Base-by-base conservation (phyloP, 331 rosid species). In the Malus hybrid region DNA sequence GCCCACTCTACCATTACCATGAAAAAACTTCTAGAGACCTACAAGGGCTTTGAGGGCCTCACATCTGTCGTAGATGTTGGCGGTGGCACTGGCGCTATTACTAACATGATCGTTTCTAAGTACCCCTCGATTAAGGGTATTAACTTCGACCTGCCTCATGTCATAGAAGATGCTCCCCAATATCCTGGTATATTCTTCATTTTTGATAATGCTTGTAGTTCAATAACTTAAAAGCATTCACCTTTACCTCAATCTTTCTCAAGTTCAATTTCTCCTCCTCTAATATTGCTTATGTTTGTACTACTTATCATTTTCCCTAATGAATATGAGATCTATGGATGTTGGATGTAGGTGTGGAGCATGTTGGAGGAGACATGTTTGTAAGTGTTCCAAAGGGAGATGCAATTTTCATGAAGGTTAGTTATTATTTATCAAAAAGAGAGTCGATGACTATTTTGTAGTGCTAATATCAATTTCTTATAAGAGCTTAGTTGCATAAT, bases 301-400 rank as follows among this genome's bases (percentile, higher is more conserved):
- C 56, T 50, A 15, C 0, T 50, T 15, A 50, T 15, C 56, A 50
- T 5, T 50, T 15, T 50, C 0, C 56, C 9, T 50, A 50, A 50
- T 50, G 56, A 16, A 3, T 58, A 4, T 57, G 26, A 39, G 30
- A 16, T 39, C 57, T 13, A 29, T 62, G 71, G 64, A 36, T 74
- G 12, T 58, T 78, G 77, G 39, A 28, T 84, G 60, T 85, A 93
- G 98, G 99, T 22, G 99, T 94, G 63, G 88, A 90, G 63, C 97
- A 95, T 76, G 93, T 90, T 30, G 97, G 97, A 61, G 99, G 99
- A 24, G 99, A 95, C 81, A 95, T 95, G 97, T 90, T 95, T 77
- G 96, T 56, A 6, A 86, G 97, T 74, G 83, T 95, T 56, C 99
- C 99, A 12, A 90, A 89, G 78, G 97, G 88, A 57, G 97, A 95